Evolutionary conservation across 73 alveolate species (phyloP), one percentile per base, ranked within the genome.

Genomic region (Blepharisma stoltei): DNA sequence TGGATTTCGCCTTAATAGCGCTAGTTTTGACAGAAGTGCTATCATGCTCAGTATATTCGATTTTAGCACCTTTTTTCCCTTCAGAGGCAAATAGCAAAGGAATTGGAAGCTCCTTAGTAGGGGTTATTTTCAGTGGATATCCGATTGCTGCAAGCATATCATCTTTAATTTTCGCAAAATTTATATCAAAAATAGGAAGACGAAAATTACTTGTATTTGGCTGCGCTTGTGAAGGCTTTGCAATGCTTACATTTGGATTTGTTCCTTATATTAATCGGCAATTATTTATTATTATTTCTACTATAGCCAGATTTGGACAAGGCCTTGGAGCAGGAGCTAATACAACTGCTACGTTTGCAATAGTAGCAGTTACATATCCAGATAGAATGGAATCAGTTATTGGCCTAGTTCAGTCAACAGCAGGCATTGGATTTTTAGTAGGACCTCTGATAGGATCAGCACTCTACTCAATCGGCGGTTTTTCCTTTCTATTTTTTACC

Each of bases 311-410:
- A 25, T 20, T 60, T 14, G 18, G 14, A 0, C 46, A 14, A 14
- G 73, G 73, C 11, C 14, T 60, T 60, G 73, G 73, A 20, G 73
- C 73, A 14, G 73, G 73, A 60, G 14, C 46, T 60, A 14, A n/a
- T 14, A 60, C 23, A 38, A 38, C 23, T 9, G 73, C 73, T 14
- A 25, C 73, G 2, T 25, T 38, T 20, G 37, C 73, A 14, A 60
- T 60, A 18, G n/a, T 60, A 20, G 45, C 23, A 60, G 23, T 14
- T 60, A 38, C 14, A 25, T 60, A 60, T 25, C 73, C 73, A 20
- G 73, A 25, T 1, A 38, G 23, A 25, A 25, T 25, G 14, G 73
- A 60, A 14, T 14, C 14, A 25, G 48, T 60, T 60, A 0, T 60
- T 25, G 73, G 73, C 18, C 23, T 14, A 4, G 14, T 20, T 25